phyloP scores from a whole-genome alignment of 1,284 basidiomycete species.

The Porphyrellus sp. region DNA sequence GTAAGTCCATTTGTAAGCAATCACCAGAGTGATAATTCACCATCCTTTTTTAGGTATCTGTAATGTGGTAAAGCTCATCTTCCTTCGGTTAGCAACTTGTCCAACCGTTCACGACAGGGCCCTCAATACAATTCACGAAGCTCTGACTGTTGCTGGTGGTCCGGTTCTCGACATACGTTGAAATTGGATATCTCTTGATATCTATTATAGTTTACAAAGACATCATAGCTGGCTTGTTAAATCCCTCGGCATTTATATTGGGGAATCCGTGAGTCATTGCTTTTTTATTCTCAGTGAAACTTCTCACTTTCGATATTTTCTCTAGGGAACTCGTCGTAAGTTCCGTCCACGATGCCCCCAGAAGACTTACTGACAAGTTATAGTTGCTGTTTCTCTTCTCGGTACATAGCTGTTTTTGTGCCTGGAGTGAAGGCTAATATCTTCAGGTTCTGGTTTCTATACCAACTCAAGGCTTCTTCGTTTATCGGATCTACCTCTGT shows the following conservation, averaged over 20 bases:
- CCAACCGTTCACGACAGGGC: not conserved
- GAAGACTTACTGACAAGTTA: not conserved
- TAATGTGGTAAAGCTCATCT: not conserved
- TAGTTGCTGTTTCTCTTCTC: not conserved
- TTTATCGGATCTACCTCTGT: not conserved
- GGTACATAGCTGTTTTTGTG: not conserved
- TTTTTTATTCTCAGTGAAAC: too few species aligned
- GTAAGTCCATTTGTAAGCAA: not conserved
- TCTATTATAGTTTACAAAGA: not conserved
- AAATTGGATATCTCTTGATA: not conserved
- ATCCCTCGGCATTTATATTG: not conserved
- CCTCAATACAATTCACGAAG: constrained; percentile 3
- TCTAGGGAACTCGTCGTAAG: not conserved
- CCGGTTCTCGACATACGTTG: not conserved
- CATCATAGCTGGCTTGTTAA: not conserved
- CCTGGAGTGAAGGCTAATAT: not conserved
- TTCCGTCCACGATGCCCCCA: not conserved
- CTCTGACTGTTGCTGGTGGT: constrained; percentile 1
- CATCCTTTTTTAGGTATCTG: not conserved
- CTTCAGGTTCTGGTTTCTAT: not conserved
- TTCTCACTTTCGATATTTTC: not conserved
- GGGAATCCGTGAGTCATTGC: not conserved
- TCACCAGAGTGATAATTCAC: not conserved
- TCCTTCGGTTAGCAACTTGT: not conserved
- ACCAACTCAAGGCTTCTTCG: not conserved